Base-by-base conservation (phyloP, 225 moss, liverwort and hornwort genomes). In the Climacium dendroides region DNA sequence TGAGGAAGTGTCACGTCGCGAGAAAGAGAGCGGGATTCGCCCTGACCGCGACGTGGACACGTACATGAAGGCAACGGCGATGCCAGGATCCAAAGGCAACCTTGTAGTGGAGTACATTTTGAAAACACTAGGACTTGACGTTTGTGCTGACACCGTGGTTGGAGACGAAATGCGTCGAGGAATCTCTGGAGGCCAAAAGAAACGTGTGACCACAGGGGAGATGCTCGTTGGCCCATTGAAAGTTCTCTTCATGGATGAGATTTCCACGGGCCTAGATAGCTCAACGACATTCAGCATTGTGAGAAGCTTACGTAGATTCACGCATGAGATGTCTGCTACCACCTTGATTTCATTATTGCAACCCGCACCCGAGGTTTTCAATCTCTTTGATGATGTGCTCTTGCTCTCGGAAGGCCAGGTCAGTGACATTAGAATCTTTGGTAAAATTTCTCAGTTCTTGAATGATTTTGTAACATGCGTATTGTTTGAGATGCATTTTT, bases 251-350 rank as follows among this genome's bases (percentile, higher is more conserved):
- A 96, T 96, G 96, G 96, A 96, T 81, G 96, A 96, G 86, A 96
- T 96, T 62, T 96, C 96, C n/a, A 96, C 94, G 41, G 96, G 96
- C 19, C 77, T 96, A 39, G 96, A 96, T 81, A 96, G 95, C 87
- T 96, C 96, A 11, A 96, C 96, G 18, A 95, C 96, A 4, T 92
- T 92, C 81, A 89, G 90, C 22, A 96, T 96, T 57, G 90, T 96
- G 22, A 90, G 80, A 32, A 91, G 89, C 89, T 86, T 96, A 39
- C 78, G 95, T 9, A 78, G 88, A 34, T 92, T 93, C 84, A 90
- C 92, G 10, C 93, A 92, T 45, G 92, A 88, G 77, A 79, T 96
- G 94, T 80, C 89, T 26, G 78, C 83, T 41, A 96, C 94, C 45
- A 85, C 90, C 28, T 19, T 96, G 37, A 92, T 96, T 47, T 96